A percentile compares a stretch with the other conserved stretches of the same genome.
Conservation (phyloP, 805 yeast species). For the Starmerella stellata region DNA sequence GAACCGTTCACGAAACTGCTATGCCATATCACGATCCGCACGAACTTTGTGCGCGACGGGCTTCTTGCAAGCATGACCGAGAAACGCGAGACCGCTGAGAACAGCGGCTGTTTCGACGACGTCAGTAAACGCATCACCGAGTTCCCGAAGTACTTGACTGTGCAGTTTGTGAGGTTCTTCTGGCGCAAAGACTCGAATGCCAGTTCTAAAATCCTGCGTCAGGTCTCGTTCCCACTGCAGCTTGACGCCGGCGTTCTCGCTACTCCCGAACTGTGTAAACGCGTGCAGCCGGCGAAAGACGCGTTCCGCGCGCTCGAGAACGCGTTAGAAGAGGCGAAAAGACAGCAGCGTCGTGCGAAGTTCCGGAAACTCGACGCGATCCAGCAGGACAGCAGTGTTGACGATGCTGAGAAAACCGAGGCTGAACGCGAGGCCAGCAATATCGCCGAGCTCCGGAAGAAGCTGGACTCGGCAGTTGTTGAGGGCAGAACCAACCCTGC, state of each 20-base stretch:
- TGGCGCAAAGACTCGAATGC: constrained; percentile 86
- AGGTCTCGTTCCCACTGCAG: constrained; percentile 87
- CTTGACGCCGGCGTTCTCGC: constrained; percentile 73
- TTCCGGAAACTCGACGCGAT: constrained; percentile 27
- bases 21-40: constrained; percentile 72
- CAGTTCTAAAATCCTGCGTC: constrained; percentile 84
- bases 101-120: constrained; percentile 52
- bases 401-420: constrained; percentile 13
- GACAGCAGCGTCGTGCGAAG: constrained; percentile 53
- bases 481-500: constrained; percentile 31
- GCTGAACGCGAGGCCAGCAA: constrained; percentile 13
- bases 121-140: constrained; percentile 42
- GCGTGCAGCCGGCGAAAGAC: constrained; percentile 57
- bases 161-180: constrained; percentile 84
- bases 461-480: constrained; percentile 23
- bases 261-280: constrained; percentile 53
- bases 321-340: constrained; percentile 48
- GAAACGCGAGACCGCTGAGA: constrained; percentile 42
- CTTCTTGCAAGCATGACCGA: constrained; percentile 57
- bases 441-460: constrained; percentile 16
- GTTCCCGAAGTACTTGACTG: constrained; percentile 72
- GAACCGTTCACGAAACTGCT: constrained; percentile 55
- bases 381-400: constrained; percentile 17
- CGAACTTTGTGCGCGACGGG: constrained; percentile 81
- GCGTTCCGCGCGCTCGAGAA: constrained; percentile 58